Evolutionary conservation across 805 yeast species (phyloP).

Genomic region (Myxozyma monticola): DNA sequence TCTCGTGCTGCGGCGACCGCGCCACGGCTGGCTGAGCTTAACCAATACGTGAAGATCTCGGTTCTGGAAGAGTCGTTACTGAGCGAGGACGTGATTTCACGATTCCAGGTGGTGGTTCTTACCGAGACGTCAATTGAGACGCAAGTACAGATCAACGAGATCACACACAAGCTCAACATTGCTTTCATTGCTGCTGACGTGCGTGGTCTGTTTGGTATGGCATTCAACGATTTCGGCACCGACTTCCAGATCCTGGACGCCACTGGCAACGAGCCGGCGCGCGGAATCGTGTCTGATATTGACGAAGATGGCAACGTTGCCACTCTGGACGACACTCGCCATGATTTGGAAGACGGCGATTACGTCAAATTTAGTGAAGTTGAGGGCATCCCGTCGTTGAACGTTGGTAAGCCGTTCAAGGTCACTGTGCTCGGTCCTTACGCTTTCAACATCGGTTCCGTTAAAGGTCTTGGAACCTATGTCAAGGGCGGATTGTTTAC

Average conservation of each 20-base stretch:
- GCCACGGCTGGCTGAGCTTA: slow-evolving; percentile 72
- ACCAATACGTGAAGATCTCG: slow-evolving; percentile 84
- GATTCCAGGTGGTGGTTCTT: slow-evolving; percentile 79
- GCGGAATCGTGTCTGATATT: slow-evolving; percentile 87
- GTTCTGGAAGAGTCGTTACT: slow-evolving; percentile 55
- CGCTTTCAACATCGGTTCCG: slow-evolving; percentile 71
- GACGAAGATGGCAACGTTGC: slow-evolving; percentile 90
- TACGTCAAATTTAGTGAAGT: slow-evolving; percentile 84
- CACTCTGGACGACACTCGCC: slow-evolving; percentile 87
- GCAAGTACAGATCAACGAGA: slow-evolving; percentile 70
- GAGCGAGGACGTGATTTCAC: slow-evolving; percentile 52
- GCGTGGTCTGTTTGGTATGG: slow-evolving; percentile 83
- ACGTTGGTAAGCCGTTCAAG: slow-evolving; percentile 71
- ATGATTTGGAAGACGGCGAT: slow-evolving; percentile 90
- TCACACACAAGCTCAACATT: slow-evolving; percentile 71
- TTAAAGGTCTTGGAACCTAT: slow-evolving; percentile 62
- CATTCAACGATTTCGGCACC: slow-evolving; percentile 88
- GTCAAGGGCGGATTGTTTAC: slow-evolving; percentile 85
- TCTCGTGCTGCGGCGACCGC: slow-evolving; percentile 74
- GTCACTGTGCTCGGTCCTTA: slow-evolving; percentile 92
- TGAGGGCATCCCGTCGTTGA: slow-evolving; percentile 71
- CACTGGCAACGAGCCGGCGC: slow-evolving; percentile 87
- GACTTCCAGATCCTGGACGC: slow-evolving; percentile 77
- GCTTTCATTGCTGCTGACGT: slow-evolving; percentile 80
- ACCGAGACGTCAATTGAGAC: slow-evolving; percentile 72